phyloP scores from a whole-genome alignment of 257 asterid genomes.

The Rubia yunnanensis region DNA sequence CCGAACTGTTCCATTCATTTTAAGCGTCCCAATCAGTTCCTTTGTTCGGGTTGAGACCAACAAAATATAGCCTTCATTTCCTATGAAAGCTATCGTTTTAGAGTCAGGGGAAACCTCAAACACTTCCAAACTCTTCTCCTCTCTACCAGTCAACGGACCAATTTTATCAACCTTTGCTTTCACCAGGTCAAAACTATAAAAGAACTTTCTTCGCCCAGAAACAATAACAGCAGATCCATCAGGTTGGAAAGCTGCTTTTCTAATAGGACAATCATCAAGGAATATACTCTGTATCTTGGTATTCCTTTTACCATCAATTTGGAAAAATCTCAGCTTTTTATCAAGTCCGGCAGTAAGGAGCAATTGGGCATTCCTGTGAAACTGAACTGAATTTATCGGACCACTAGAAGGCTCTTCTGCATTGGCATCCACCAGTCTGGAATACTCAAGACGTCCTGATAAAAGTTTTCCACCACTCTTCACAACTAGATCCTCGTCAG shows the following conservation, averaged over 20 bases:
- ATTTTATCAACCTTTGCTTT: slow-evolving; percentile 61
- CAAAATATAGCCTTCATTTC: slow-evolving; percentile 78
- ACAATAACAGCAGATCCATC: slow-evolving; percentile 81
- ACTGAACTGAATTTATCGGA: slow-evolving; percentile 70
- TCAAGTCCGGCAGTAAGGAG: slow-evolving; percentile 89
- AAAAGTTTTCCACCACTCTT: slow-evolving; percentile 46
- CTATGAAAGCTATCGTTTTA: slow-evolving; percentile 67
- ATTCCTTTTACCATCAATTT: slow-evolving; percentile 82
- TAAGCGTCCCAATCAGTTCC: slow-evolving; percentile 74
- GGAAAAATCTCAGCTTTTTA: slow-evolving; percentile 63
- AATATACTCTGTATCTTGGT: slow-evolving; percentile 68
- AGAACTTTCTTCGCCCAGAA: slow-evolving; percentile 83
- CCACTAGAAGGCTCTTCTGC: slow-evolving; percentile 51
- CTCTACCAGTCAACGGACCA: slow-evolving; percentile 80
- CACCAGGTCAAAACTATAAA: slow-evolving; percentile 69
- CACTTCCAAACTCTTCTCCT: slow-evolving; percentile 89
- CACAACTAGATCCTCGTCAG: slow-evolving; percentile 58
- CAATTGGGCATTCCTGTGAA: slow-evolving; percentile 79
- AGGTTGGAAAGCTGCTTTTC: slow-evolving; percentile 76
- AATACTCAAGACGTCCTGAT: slow-evolving; percentile 69
- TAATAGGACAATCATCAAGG: slow-evolving; percentile 73
- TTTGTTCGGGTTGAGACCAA: slow-evolving; percentile 76
- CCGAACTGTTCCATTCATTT: slow-evolving; percentile 88
- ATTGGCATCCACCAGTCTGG: slow-evolving; percentile 74
- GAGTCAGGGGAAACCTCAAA: slow-evolving; percentile 97